Evolutionary conservation across 1,284 basidiomycete species (phyloP), one percentile per base, ranked within the genome.

Genomic region (Albatrellus sp.): DNA sequence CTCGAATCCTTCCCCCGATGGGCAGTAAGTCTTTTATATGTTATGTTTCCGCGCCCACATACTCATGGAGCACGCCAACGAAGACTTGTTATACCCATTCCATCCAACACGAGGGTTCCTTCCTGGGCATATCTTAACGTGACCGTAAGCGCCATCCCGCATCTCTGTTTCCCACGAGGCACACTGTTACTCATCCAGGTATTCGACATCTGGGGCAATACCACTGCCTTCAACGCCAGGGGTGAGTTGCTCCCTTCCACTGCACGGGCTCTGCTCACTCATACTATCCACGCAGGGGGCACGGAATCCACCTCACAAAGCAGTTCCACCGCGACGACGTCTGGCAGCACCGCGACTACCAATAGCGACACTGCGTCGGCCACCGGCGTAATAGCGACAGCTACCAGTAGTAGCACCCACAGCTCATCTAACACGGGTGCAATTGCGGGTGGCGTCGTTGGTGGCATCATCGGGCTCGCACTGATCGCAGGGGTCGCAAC

Each of bases 361-460:
- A 37, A 13, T 32, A 17, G 33, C 42, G 24, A 17, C 30, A 11
- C 43, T 10, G 37, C 36, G 16, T 31, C 44, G 3, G 16, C 37
- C 24, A 35, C 19, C 13, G n/a, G 34, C 13, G 33, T 47, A 24
- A 10, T 13, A 16, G 16, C 17, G 20, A 14, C 40, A 16, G 3
- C 39, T 17, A 1, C 42, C 24, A 24, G 7, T 24, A 3, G 3
- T 7, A 24, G 24, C 24, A 24, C 24, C 4, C 17, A 30, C 6
- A 17, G 7, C 2, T 34, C 5, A 16, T 46, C 46, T 54, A 42
- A 51, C 35, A 29, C 52, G 6, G 66, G 66, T 13, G 52, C 59
- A 2, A 59, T 65, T 14, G 60, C 54, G 6, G 60, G 61, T 9
- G 61, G 60, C 19, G 60, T 68, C 5, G 56, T 71, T 9, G 69